phyloP scores from a whole-genome alignment of 257 asterid species.

The Nemophila menziesii region DNA sequence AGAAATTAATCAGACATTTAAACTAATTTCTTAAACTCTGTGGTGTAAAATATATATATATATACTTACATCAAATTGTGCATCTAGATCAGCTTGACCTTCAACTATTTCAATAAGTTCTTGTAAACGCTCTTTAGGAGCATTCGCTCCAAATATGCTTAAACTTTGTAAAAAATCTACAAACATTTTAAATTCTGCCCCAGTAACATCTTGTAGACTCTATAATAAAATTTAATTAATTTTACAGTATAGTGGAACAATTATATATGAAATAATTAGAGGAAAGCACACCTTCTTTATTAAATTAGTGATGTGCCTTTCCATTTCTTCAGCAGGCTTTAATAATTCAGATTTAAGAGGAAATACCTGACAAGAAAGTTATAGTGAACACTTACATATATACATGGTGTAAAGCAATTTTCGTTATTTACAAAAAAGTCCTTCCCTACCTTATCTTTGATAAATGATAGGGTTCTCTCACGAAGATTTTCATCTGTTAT shows the following conservation, averaged over 20 bases:
- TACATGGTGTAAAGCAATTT: slow-evolving; percentile 1
- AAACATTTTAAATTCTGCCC: slow-evolving; percentile 89
- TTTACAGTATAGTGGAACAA: slow-evolving; percentile 6
- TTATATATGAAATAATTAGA: neutral
- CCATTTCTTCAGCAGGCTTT: slow-evolving; percentile 78
- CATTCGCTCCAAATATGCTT: slow-evolving; percentile 69
- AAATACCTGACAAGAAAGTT: slow-evolving; percentile 45
- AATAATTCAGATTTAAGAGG: slow-evolving; percentile 83
- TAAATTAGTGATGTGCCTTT: slow-evolving; percentile 84
- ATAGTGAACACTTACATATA: neutral
- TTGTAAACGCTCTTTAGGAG: slow-evolving; percentile 62
- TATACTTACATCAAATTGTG: slow-evolving; percentile 63
- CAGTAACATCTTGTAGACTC: slow-evolving; percentile 94
- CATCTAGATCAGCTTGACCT: slow-evolving; percentile 92
- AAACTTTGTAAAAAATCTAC: slow-evolving; percentile 76
- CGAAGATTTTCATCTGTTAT: slow-evolving; percentile 87
- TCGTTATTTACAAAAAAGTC: slow-evolving; percentile 5
- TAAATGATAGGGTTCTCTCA: slow-evolving; percentile 72
- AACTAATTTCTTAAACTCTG: neutral
- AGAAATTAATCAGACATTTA: slow-evolving; percentile 8
- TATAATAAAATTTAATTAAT: slow-evolving; percentile 28
- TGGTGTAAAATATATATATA: slow-evolving; percentile 13
- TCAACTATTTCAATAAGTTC: slow-evolving; percentile 81
- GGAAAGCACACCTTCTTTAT: slow-evolving; percentile 47
- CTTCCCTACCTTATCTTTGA: slow-evolving; percentile 66